These are phyloP conservation scores for Coemansia sp. DNA, from an alignment of 371 early-diverging fungal species.

Conservation along the genomic window DNA sequence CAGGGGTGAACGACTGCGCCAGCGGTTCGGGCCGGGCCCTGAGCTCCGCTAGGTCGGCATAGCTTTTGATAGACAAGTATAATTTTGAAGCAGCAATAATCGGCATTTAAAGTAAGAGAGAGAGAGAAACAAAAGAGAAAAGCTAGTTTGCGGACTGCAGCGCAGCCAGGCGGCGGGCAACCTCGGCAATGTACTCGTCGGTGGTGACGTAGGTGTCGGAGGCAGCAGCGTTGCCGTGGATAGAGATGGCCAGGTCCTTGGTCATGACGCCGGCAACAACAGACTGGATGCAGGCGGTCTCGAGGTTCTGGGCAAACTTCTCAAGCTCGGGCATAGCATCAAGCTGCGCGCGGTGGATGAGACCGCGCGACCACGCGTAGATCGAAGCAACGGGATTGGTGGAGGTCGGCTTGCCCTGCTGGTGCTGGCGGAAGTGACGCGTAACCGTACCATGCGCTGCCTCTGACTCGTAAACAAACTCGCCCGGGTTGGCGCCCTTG, in stretches of 20 bases:
- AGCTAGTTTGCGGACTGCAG: slow-evolving; percentile 22
- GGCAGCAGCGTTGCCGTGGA: slow-evolving; percentile 79
- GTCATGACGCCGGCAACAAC: slow-evolving; percentile 90
- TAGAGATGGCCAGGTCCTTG: slow-evolving; percentile 93
- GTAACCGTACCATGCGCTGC: slow-evolving; percentile 98
- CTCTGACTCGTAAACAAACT: slow-evolving; percentile 79
- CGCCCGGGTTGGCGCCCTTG: slow-evolving; percentile 87
- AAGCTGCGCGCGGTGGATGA: slow-evolving; percentile 92
- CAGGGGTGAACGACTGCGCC: slow-evolving; percentile 27
- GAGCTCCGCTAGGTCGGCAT: not conserved
- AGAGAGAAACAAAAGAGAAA: not conserved
- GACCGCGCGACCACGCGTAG: slow-evolving; percentile 97
- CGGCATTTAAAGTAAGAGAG: too few relatives aligned
- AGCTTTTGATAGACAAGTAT: not conserved
- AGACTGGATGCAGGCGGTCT: slow-evolving; percentile 85
- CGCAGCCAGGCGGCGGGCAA: slow-evolving; percentile 63
- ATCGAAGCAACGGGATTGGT: slow-evolving; percentile 98
- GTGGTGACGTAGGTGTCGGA: slow-evolving; percentile 74
- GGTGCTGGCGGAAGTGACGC: slow-evolving; percentile 95
- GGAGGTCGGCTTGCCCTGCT: slow-evolving; percentile 85
- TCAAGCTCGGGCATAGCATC: slow-evolving; percentile 78
- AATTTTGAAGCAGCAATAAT: too few relatives aligned
- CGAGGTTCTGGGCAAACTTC: slow-evolving; percentile 78
- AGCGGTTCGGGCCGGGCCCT: slow-evolving; percentile 14
- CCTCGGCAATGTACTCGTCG: slow-evolving; percentile 73